Percentiles rank a stretch among this genome's conserved stretches.
Evolutionary conservation across 2,329 filamentous ascomycete species (phyloP).

Genomic region (Apiospora saccharicola): DNA sequence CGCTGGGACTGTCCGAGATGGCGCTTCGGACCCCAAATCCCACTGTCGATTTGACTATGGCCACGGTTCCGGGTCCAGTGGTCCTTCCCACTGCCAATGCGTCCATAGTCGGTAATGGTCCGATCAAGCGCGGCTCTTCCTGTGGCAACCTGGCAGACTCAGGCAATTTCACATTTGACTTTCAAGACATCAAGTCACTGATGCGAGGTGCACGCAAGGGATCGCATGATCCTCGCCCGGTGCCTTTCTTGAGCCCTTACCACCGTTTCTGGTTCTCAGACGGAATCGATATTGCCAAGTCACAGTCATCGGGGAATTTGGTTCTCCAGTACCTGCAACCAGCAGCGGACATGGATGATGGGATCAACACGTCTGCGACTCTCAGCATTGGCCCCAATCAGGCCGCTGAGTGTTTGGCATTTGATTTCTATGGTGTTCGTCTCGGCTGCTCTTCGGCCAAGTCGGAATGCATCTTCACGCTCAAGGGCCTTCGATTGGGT

Average conservation of each 20-base stretch:
- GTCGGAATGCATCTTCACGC: conserved; percentile 38
- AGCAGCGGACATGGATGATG: conserved; percentile 32
- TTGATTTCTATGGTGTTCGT: conserved; percentile 30
- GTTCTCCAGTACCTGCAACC: conserved; percentile 42
- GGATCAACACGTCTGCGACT: conserved; percentile 31
- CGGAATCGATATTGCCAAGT: conserved; percentile 36
- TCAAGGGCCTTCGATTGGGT: conserved; percentile 37
- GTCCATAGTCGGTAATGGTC: background rate
- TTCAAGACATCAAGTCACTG: background rate
- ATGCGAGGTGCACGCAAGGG: background rate
- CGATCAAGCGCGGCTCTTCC: conserved; percentile 10
- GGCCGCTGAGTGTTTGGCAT: conserved; percentile 23
- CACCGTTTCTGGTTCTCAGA: conserved; percentile 42
- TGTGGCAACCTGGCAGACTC: conserved; percentile 37
- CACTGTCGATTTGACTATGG: background rate
- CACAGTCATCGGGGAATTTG: conserved; percentile 39
- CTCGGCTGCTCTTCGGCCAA: conserved; percentile 40
- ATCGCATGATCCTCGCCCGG: conserved; percentile 30
- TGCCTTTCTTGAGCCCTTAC: conserved; percentile 39
- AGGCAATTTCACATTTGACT: conserved; percentile 39
- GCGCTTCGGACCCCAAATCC: background rate
- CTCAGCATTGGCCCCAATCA: conserved; percentile 39
- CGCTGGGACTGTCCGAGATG: background rate
- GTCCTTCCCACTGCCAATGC: background rate
- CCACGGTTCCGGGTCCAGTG: conserved; percentile 7